phyloP scores from a whole-genome alignment of 495 filamentous ascomycete genomes.

The Mytilinidion resinicola region DNA sequence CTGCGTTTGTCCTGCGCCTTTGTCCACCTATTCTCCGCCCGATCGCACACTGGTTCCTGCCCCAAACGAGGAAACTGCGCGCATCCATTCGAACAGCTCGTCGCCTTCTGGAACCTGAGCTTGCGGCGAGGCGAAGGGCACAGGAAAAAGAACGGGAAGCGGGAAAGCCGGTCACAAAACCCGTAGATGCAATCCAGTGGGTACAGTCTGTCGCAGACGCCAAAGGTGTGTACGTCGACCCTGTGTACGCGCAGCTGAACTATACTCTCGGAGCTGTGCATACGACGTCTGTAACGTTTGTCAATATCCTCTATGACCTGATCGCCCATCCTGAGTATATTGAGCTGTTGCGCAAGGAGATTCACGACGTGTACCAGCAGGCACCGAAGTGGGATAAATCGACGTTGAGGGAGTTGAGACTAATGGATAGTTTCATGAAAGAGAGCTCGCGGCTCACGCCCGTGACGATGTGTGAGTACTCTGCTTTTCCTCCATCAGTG shows the following conservation, averaged over 20 bases:
- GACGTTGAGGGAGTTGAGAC: slow-evolving; percentile 39
- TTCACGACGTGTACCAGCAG: slow-evolving; percentile 37
- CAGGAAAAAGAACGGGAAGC: slow-evolving; percentile 27
- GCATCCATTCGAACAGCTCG: slow-evolving; percentile 27
- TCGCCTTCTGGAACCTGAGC: slow-evolving; percentile 34
- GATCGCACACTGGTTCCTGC: slow-evolving; percentile 38
- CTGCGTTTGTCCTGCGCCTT: slow-evolving; percentile 31
- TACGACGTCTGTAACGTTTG: slow-evolving; percentile 17
- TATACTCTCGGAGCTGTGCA: slow-evolving; percentile 15
- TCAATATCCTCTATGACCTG: slow-evolving; percentile 39
- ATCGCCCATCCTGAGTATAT: slow-evolving; percentile 44
- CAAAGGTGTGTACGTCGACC: background rate
- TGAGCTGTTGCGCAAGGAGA: slow-evolving; percentile 48
- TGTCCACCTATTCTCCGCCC: slow-evolving; percentile 39
- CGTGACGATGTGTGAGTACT: slow-evolving; percentile 36
- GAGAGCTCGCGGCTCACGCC: slow-evolving; percentile 43
- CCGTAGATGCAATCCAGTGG: slow-evolving; percentile 39
- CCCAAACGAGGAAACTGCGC: slow-evolving; percentile 31
- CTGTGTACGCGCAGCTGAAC: slow-evolving; percentile 1
- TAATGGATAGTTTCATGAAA: slow-evolving; percentile 52
- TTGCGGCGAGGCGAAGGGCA: slow-evolving; percentile 30
- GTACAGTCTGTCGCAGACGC: slow-evolving; percentile 9
- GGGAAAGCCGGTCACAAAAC: slow-evolving; percentile 23
- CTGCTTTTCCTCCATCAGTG: background rate
- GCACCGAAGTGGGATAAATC: slow-evolving; percentile 32